Evolutionary conservation across 2,329 filamentous ascomycete genomes (phyloP).

Genomic region (Rhytidhysteron rufulum): DNA sequence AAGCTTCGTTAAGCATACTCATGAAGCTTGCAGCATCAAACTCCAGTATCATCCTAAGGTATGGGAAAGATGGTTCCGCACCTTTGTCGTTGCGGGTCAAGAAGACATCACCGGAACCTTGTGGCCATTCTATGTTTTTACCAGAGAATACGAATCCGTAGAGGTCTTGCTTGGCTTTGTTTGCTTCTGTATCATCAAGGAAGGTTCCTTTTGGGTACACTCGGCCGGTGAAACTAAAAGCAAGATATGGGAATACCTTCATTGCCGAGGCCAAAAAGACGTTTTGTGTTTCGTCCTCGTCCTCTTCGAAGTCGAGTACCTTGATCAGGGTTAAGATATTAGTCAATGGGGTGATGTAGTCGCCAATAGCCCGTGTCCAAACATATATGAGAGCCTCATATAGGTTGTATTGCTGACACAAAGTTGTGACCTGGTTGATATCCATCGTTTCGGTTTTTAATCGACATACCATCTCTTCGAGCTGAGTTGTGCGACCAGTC

Average conservation of each 20-base stretch:
- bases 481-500: slow-evolving; percentile 67
- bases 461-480: slow-evolving; percentile 93
- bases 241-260: slow-evolving; percentile 93
- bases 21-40: slow-evolving; percentile 91
- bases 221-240: slow-evolving; percentile 83
- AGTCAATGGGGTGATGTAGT: slow-evolving; percentile 87
- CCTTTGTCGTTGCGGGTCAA: slow-evolving; percentile 53
- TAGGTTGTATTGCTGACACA: slow-evolving; percentile 87
- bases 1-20: slow-evolving; percentile 94
- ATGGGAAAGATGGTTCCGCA: slow-evolving; percentile 75
- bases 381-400: slow-evolving; percentile 97
- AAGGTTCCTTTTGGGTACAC: slow-evolving; percentile 82
- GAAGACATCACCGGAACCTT: slow-evolving; percentile 57
- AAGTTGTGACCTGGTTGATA: slow-evolving; percentile 82
- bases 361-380: slow-evolving; percentile 85
- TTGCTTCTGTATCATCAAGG: slow-evolving; percentile 69
- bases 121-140: slow-evolving; percentile 71
- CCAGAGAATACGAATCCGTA: slow-evolving; percentile 95
- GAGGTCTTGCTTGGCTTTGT: slow-evolving; percentile 76
- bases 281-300: slow-evolving; percentile 55
- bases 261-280: slow-evolving; percentile 67
- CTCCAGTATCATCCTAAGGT: slow-evolving; percentile 76
- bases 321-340: slow-evolving; percentile 68
- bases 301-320: slow-evolving; percentile 52
- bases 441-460: slow-evolving; percentile 89